phyloP scores from a whole-genome alignment of 768 basidiomycete genomes.

The Sarcomyxa edulis region DNA sequence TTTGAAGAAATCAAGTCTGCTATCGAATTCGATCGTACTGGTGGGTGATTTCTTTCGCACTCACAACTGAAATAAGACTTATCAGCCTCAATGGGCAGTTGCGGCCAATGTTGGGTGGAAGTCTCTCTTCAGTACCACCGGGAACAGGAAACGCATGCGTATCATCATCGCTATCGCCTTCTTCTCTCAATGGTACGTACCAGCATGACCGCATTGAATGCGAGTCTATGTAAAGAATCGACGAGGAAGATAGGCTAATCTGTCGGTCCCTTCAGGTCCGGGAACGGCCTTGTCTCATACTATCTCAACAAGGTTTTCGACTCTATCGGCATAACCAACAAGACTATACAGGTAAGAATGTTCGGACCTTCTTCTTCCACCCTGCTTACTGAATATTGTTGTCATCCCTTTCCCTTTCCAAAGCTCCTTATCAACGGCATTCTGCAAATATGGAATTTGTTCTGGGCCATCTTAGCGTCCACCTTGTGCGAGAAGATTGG shows the following conservation, averaged over 20 bases:
- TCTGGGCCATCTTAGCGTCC: constrained; percentile 53
- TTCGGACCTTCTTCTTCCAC: not conserved
- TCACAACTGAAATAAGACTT: not conserved
- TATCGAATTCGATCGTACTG: constrained; percentile 64
- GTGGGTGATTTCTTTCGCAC: constrained; percentile 17
- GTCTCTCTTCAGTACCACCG: constrained; percentile 57
- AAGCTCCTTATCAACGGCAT: constrained; percentile 85
- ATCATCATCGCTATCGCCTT: constrained; percentile 76
- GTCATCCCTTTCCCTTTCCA: constrained; percentile 6
- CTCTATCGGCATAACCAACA: constrained; percentile 59
- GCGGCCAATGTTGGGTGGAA: constrained; percentile 62
- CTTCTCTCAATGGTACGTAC: constrained; percentile 88
- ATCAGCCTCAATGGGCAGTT: no score
- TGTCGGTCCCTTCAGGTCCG: no score
- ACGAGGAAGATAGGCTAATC: no score
- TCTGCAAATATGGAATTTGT: constrained; percentile 78
- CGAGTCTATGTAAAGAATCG: no score
- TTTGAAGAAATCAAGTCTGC: constrained; percentile 79
- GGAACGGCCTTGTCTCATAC: constrained; percentile 80
- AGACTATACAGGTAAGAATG: constrained; percentile 41
- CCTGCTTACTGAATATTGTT: not conserved
- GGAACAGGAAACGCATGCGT: constrained; percentile 71
- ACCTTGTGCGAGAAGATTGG: constrained; percentile 61
- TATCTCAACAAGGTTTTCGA: constrained; percentile 73
- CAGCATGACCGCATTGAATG: no score